These are phyloP conservation scores for Penicillium egyptiacum DNA, from an alignment of 495 filamentous ascomycete genomes.

Conservation along the genomic window DNA sequence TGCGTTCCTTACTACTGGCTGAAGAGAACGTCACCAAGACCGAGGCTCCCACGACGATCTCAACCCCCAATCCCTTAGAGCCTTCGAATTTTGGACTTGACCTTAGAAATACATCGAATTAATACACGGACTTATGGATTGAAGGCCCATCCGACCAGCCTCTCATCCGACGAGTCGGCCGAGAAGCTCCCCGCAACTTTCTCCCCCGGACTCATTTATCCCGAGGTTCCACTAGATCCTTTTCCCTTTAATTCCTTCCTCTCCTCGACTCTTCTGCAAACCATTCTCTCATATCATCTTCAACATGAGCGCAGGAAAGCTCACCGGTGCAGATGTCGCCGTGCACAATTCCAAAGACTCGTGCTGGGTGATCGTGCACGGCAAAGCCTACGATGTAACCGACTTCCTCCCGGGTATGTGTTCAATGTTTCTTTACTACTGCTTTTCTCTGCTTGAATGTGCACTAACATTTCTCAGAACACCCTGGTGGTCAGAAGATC, in stretches of 20 bases:
- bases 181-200: slow-evolving; percentile 30
- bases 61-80: not conserved
- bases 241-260: slow-evolving; percentile 10
- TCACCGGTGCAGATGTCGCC: slow-evolving; percentile 75
- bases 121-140: not conserved
- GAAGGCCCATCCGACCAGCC: not conserved
- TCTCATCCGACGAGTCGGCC: slow-evolving; percentile 23
- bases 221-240: slow-evolving; percentile 27
- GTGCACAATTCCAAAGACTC: slow-evolving; percentile 82
- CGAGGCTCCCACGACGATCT: slow-evolving; percentile 1
- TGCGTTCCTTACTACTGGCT: slow-evolving; percentile 10
- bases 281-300: not conserved
- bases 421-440: not conserved
- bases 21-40: not conserved
- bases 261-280: slow-evolving; percentile 7
- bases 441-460: not conserved
- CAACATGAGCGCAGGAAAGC: slow-evolving; percentile 42
- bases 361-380: slow-evolving; percentile 83
- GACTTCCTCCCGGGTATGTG: slow-evolving; percentile 71
- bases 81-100: not conserved
- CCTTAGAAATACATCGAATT: not conserved
- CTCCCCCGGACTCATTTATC: slow-evolving; percentile 32
- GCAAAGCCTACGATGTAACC: slow-evolving; percentile 87
- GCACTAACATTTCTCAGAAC: slow-evolving; percentile 48
- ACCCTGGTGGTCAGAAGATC: slow-evolving; percentile 82